phyloP scores from a whole-genome alignment of 176 grass and related monocot genomes.

The Luzula sylvatica region DNA sequence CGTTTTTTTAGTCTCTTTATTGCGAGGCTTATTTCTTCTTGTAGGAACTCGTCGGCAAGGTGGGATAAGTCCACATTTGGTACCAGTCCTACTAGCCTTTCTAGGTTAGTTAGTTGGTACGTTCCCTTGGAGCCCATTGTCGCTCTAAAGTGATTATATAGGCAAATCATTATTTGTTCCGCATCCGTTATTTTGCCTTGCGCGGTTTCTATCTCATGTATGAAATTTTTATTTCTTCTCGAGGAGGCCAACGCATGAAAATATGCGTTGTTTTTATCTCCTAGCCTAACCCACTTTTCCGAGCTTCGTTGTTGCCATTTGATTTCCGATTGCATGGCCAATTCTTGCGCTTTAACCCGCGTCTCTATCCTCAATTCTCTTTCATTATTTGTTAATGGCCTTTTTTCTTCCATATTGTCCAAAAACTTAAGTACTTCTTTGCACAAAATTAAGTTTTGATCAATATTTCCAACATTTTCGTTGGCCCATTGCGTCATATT shows the following conservation, averaged over 20 bases:
- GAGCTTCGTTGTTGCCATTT: not conserved
- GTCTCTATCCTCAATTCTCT: not conserved
- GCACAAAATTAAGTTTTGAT: not conserved
- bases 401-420: not conserved
- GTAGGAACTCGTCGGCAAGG: no score
- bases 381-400: not conserved
- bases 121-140: no score
- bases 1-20: no score
- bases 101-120: no score
- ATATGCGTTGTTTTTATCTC: not conserved
- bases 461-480: not conserved
- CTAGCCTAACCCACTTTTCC: not conserved
- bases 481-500: not conserved
- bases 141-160: no score
- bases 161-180: no score
- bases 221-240: no score
- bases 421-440: not conserved
- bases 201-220: no score
- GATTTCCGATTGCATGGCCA: not conserved
- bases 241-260: not conserved
- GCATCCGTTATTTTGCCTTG: no score
- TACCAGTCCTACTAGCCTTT: no score
- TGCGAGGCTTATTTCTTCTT: no score
- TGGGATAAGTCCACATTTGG: no score
- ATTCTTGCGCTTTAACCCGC: not conserved